Evolutionary conservation across 139 green algal species (phyloP), one percentile per base, ranked within the genome.

Genomic region (Dunaliella primolecta): DNA sequence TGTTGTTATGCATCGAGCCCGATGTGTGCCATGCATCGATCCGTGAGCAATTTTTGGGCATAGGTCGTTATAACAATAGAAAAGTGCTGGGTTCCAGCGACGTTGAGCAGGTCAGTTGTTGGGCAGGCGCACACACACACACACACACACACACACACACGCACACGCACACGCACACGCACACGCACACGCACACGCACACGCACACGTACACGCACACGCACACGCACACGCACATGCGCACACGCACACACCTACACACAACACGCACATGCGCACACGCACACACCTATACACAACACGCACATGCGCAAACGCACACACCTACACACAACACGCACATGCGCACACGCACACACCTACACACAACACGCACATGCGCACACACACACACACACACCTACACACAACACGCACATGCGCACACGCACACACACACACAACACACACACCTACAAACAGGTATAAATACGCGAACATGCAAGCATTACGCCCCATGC

Each of bases 381-480:
- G 46, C 46, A 64, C 46, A 64, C 46, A 64, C 46, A 64, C 46
- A 64, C 46, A 64, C 46, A 64, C 46, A 64, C 46, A 64, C 46
- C 7, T 15, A 64, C 46, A 64, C 46, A 64, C 46, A 64, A 64
- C 46, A 64, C 46, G 15, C 46, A 64, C 46, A 64, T 15, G 15
- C 46, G 15, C 46, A 64, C 81, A 84, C 56, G 55, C 27, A 84
- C 56, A 37, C 56, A 30, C 81, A 84, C 24, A 23, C 56, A 30
- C 21, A 31, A 21, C 81, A 78, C 81, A 72, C 56, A 78, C 81
- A 84, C 81, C 1, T 56, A n/a, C 46, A n/a, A n/a, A n/a, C n/a
- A n/a, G n/a, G n/a, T n/a, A n/a, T 84, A 56, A 21, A 84, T 78
- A 15, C 46, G n/a, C 30, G 38, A 34, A 78, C 72, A 32, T 78